Evolutionary conservation across 495 filamentous ascomycete species (phyloP).

Genomic region (Thermothielavioides terrestris): DNA sequence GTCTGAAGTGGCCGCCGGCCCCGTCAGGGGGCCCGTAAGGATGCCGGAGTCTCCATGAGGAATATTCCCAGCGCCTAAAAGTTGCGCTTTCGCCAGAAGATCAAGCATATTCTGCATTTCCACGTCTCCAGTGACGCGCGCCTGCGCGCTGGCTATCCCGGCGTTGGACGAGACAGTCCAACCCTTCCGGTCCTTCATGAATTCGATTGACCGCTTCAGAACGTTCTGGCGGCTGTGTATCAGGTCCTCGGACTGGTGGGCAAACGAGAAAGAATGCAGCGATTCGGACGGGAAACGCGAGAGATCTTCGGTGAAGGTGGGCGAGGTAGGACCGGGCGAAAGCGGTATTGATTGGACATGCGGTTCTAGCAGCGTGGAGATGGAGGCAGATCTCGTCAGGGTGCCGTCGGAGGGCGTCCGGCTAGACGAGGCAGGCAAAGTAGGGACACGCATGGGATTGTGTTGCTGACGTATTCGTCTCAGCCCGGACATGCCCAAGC

Average conservation of each 20-base stretch:
- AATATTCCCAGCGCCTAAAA: slow-evolving; percentile 52
- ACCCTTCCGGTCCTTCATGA: slow-evolving; percentile 89
- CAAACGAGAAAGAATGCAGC: slow-evolving; percentile 96
- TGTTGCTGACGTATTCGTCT: slow-evolving; percentile 85
- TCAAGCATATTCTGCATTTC: slow-evolving; percentile 90
- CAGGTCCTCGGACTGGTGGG: slow-evolving; percentile 86
- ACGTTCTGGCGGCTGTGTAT: slow-evolving; percentile 89
- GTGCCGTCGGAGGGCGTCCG: slow-evolving; percentile 52
- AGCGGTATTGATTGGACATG: slow-evolving; percentile 34
- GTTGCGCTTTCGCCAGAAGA: slow-evolving; percentile 65
- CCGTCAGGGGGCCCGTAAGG: slow-evolving; percentile 57
- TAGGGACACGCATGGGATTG: slow-evolving; percentile 53
- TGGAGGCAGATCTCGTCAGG: slow-evolving; percentile 54
- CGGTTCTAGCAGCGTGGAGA: slow-evolving; percentile 44
- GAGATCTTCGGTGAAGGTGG: slow-evolving; percentile 78
- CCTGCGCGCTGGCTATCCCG: slow-evolving; percentile 66
- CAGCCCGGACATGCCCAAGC: slow-evolving; percentile 62
- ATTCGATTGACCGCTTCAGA: slow-evolving; percentile 88
- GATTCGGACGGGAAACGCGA: slow-evolving; percentile 91
- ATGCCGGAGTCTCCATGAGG: slow-evolving; percentile 34
- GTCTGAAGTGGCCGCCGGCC: slow-evolving; percentile 56
- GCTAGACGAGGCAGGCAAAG: slow-evolving; percentile 51
- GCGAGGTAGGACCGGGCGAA: slow-evolving; percentile 54
- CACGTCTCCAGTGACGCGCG: slow-evolving; percentile 68
- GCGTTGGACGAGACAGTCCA: slow-evolving; percentile 51